Percentiles rank a stretch among this genome's conserved stretches.
These are phyloP conservation scores for Botrytis byssoidea DNA, from an alignment of 2,329 filamentous ascomycete genomes.

Conservation along the genomic window DNA sequence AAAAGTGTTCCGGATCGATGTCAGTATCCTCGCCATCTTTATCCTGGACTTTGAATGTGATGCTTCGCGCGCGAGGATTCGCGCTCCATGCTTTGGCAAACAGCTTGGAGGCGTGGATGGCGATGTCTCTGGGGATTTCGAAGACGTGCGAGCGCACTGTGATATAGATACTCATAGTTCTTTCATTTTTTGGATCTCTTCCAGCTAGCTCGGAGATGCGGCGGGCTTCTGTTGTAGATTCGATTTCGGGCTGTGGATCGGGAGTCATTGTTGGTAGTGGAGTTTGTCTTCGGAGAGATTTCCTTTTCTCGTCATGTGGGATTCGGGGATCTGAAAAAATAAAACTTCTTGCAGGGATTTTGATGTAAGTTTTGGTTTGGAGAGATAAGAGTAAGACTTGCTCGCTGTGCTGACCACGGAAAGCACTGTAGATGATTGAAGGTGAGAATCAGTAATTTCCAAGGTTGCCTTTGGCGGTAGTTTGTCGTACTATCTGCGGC, in stretches of 20 bases:
- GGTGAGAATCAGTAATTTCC: neutral
- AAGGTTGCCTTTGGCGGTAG: neutral
- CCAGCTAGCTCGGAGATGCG: neutral
- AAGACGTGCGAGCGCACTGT: neutral
- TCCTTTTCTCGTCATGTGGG: neutral
- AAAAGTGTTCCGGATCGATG: neutral
- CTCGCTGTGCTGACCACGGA: neutral
- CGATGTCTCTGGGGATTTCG: neutral
- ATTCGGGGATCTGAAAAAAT: neutral
- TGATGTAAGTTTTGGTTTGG: neutral
- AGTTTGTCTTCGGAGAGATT: neutral
- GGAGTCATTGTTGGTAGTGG: neutral
- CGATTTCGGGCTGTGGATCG: neutral
- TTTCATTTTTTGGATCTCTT: accelerated
- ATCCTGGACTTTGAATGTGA: neutral
- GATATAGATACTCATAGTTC: neutral
- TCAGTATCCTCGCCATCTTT: neutral
- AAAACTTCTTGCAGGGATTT: neutral
- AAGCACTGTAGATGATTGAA: neutral
- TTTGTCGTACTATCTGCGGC: neutral
- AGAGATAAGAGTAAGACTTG: neutral
- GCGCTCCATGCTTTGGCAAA: neutral
- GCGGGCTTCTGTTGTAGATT: neutral
- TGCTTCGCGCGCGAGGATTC: neutral
- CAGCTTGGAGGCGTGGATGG: neutral